Percentiles rank a stretch among this genome's conserved stretches.
Evolutionary conservation across 1,139 yeast species (phyloP).

Genomic region (Candida sojae): DNA sequence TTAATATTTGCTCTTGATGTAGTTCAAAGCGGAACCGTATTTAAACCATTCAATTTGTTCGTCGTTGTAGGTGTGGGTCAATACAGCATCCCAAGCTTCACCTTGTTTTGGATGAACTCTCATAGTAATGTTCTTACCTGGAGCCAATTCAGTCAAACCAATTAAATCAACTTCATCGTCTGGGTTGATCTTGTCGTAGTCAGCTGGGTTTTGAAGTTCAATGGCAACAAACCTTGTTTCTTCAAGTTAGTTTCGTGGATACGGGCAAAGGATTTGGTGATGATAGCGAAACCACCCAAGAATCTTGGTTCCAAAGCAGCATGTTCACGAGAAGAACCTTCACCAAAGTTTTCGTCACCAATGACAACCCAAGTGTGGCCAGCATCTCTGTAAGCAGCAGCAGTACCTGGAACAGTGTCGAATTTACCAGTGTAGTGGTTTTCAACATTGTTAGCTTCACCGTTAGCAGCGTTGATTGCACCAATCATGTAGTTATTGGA

Average conservation of each 20-base stretch:
- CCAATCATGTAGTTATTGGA: conserved; percentile 95
- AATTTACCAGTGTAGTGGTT: too few species aligned
- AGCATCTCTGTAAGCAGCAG: conserved; percentile 89
- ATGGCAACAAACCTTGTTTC: conserved; percentile 95
- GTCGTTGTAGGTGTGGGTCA: conserved; percentile 97
- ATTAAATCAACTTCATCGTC: conserved; percentile 85
- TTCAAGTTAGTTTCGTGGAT: conserved; percentile 82
- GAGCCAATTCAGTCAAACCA: conserved; percentile 84
- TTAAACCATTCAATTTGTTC: conserved; percentile 95
- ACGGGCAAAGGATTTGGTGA: conserved; percentile 96
- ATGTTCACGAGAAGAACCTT: conserved; percentile 98
- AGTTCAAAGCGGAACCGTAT: conserved; percentile 95
- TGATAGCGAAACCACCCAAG: conserved; percentile 84
- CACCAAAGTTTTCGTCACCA: conserved; percentile 98
- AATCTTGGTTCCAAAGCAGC: conserved; percentile 96
- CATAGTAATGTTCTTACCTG: conserved; percentile 86
- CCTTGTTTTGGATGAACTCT: conserved; percentile 94
- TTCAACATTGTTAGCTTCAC: conserved; percentile 88
- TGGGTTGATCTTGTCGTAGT: conserved; percentile 76
- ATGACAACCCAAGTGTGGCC: conserved; percentile 94
- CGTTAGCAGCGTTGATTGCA: conserved; percentile 95
- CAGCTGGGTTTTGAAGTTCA: conserved; percentile 89
- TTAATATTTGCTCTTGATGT: conserved; percentile 51
- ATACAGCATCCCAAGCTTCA: conserved; percentile 68
- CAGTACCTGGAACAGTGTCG: conserved; percentile 30